Conservation (phyloP, 2,329 filamentous ascomycete genomes). For the Ophiocordyceps camponoti-saundersi region DNA sequence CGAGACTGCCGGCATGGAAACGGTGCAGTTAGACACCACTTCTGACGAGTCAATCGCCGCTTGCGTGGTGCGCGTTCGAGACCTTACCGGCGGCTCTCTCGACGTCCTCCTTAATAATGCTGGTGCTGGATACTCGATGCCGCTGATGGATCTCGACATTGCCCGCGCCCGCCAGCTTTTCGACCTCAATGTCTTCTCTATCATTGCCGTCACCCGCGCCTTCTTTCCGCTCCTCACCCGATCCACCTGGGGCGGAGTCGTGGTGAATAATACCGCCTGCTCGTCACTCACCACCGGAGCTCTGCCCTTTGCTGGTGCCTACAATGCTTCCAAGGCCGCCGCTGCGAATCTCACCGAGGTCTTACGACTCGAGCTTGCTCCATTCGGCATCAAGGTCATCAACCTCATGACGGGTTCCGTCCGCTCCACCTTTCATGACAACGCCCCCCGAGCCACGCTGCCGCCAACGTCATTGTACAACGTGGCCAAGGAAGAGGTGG, state of each 20-base stretch:
- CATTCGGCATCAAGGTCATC: not conserved
- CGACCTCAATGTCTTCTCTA: not conserved
- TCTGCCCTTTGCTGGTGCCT: not conserved
- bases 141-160: slow-evolving; percentile 5
- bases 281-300: not conserved
- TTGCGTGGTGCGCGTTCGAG: slow-evolving; percentile 4
- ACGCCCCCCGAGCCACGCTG: not conserved
- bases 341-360: not conserved
- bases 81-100: slow-evolving; percentile 8
- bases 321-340: not conserved
- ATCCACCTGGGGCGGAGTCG: not conserved
- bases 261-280: not conserved
- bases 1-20: slow-evolving; percentile 6
- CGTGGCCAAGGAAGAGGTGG: not conserved
- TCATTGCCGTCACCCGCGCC: not conserved
- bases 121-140: slow-evolving; percentile 9
- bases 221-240: not conserved
- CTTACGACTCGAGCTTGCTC: not conserved
- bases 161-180: not conserved
- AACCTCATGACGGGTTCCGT: not conserved
- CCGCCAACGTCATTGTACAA: not conserved
- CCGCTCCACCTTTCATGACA: not conserved
- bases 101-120: slow-evolving; percentile 15
- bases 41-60: slow-evolving; percentile 7
- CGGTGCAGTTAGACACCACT: slow-evolving; percentile 8